Conservation (phyloP, 2,329 filamentous ascomycete species). For the Tolypocladium capitatum region DNA sequence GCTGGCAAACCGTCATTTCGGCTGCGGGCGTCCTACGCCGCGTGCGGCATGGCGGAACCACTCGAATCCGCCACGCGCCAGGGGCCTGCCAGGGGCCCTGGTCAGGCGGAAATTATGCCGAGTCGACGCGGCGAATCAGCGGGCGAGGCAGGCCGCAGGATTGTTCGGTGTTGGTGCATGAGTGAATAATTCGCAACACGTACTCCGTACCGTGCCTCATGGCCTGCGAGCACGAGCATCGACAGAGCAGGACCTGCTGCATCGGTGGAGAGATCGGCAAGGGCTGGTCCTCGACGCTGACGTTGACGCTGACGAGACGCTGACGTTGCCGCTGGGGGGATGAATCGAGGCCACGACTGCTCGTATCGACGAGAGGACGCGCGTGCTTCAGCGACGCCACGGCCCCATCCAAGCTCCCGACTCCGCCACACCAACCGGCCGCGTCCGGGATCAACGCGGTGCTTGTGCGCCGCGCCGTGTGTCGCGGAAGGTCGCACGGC, state of each 20-base stretch:
- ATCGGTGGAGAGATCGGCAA: neutral
- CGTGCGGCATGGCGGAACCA: neutral
- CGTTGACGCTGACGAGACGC: neutral
- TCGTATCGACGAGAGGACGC: neutral
- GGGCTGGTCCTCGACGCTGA: neutral
- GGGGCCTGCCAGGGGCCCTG: neutral
- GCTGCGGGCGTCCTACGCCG: neutral
- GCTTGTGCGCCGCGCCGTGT: neutral
- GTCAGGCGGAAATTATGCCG: conserved; percentile 2
- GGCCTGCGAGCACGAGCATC: neutral
- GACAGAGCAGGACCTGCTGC: neutral
- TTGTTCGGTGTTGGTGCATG: neutral
- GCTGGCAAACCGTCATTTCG: neutral
- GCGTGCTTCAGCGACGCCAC: too few species aligned
- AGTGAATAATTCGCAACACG: neutral
- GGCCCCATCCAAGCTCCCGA: neutral
- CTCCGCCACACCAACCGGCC: neutral
- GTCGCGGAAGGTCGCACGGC: neutral
- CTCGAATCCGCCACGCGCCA: too few species aligned
- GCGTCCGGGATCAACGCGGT: neutral
- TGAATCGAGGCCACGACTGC: neutral
- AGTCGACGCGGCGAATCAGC: neutral
- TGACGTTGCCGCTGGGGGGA: neutral
- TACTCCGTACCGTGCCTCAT: neutral
- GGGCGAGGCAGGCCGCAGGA: neutral